Percentiles rank a stretch among this genome's conserved stretches.
These are phyloP conservation scores for Ophiobolus disseminans DNA, from an alignment of 2,329 filamentous ascomycete genomes.

Conservation along the genomic window DNA sequence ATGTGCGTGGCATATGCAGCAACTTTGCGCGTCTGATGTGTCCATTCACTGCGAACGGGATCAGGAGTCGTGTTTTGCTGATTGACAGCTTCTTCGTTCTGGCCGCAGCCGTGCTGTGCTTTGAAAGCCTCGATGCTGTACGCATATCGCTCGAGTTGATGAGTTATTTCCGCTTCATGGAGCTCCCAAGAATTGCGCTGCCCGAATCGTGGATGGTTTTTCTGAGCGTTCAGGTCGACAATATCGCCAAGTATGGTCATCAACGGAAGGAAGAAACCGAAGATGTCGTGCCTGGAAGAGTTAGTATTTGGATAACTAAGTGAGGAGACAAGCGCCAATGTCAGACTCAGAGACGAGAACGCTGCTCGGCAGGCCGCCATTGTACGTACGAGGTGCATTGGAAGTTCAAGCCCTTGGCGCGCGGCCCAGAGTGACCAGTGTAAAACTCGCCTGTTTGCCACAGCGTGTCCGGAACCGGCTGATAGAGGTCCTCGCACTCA, in stretches of 20 bases:
- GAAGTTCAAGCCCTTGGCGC: constrained; percentile 71
- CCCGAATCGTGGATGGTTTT: constrained; percentile 87
- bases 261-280: constrained; percentile 87
- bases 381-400: constrained; percentile 71
- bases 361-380: not conserved
- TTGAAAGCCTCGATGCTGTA: constrained; percentile 75
- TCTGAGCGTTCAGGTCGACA: constrained; percentile 86
- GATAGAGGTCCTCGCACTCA: constrained; percentile 81
- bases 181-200: constrained; percentile 77
- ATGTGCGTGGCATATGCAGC: constrained; percentile 90
- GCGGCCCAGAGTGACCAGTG: constrained; percentile 51
- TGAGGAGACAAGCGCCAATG: not conserved
- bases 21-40: constrained; percentile 85
- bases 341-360: not conserved
- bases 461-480: constrained; percentile 83
- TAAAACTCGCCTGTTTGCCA: constrained; percentile 87
- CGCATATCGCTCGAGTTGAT: constrained; percentile 81
- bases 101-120: constrained; percentile 54
- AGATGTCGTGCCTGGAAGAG: constrained; percentile 71
- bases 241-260: constrained; percentile 95
- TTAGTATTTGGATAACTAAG: constrained; percentile 6
- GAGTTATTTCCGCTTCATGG: constrained; percentile 77
- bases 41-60: constrained; percentile 67
- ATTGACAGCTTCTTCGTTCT: constrained; percentile 36
- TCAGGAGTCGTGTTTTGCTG: constrained; percentile 47